These are phyloP conservation scores for Ophiocordyceps robertsii DNA, from an alignment of 2,329 filamentous ascomycete species.

Conservation along the genomic window DNA sequence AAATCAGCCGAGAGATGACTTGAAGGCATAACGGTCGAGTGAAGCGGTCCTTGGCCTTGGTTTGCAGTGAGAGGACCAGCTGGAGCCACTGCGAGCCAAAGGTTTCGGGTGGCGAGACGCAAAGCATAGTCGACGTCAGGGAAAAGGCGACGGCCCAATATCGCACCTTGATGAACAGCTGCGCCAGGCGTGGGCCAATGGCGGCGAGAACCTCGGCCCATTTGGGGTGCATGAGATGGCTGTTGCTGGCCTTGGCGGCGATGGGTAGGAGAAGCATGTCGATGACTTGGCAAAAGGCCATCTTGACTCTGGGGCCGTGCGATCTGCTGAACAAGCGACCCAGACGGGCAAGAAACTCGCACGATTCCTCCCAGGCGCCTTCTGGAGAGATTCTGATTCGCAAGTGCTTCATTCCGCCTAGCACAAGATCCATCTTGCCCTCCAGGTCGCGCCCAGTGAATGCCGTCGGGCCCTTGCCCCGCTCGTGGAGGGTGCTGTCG, in stretches of 20 bases:
- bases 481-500: conserved; percentile 62
- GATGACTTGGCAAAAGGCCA: conserved; percentile 85
- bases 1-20: conserved; percentile 78
- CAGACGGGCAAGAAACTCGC: conserved; percentile 73
- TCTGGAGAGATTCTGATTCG: conserved; percentile 61
- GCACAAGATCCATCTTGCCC: conserved; percentile 70
- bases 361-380: conserved; percentile 71
- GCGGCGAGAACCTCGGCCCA: conserved; percentile 79
- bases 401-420: conserved; percentile 85
- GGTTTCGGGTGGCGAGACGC: conserved; percentile 71
- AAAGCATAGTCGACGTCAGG: conserved; percentile 73
- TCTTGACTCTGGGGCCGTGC: conserved; percentile 82
- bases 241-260: conserved; percentile 62
- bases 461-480: conserved; percentile 52
- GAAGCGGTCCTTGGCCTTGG: conserved; percentile 71
- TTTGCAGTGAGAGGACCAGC: conserved; percentile 61
- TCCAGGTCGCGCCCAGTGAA: conserved; percentile 53
- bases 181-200: conserved; percentile 63
- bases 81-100: conserved; percentile 82
- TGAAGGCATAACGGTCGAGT: conserved; percentile 72
- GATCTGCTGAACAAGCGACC: conserved; percentile 72
- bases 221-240: conserved; percentile 64
- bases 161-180: conserved; percentile 81
- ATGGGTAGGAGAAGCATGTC: conserved; percentile 78
- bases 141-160: conserved; percentile 88